Percentiles rank a stretch among this genome's conserved stretches.
phyloP scores from a whole-genome alignment of 1,139 yeast genomes.

The Wickerhamomyces sp. region DNA sequence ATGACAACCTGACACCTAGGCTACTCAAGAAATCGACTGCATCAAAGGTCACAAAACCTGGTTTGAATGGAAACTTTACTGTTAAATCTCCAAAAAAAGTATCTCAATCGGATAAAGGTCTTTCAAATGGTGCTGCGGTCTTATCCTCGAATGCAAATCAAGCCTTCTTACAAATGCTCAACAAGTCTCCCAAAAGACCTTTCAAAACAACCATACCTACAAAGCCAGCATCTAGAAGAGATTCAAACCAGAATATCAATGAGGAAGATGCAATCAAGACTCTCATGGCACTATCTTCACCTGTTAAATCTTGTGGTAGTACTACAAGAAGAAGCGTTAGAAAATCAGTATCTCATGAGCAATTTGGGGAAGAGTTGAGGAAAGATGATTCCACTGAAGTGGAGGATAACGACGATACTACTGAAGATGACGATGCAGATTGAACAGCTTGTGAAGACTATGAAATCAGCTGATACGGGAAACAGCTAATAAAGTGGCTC shows the following conservation, averaged over 20 bases:
- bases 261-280: slow-evolving; percentile 44
- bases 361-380: background rate
- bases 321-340: slow-evolving; percentile 15
- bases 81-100: background rate
- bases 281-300: slow-evolving; percentile 40
- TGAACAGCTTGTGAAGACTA: background rate
- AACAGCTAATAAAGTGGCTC: too few species aligned
- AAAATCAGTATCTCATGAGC: slow-evolving; percentile 7
- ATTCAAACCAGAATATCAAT: slow-evolving; percentile 14
- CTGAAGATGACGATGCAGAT: slow-evolving; percentile 6
- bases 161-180: slow-evolving; percentile 33
- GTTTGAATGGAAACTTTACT: slow-evolving; percentile 3
- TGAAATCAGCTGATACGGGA: too few species aligned
- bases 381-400: slow-evolving; percentile 2
- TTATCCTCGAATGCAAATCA: slow-evolving; percentile 24
- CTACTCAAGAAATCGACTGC: slow-evolving; percentile 8
- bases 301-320: slow-evolving; percentile 23
- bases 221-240: slow-evolving; percentile 4
- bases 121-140: background rate
- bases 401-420: slow-evolving; percentile 8
- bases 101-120: background rate
- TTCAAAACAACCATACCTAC: background rate
- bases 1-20: slow-evolving; percentile 6
- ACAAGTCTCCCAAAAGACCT: slow-evolving; percentile 14
- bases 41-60: slow-evolving; percentile 16